phyloP scores from a whole-genome alignment of 2,329 filamentous ascomycete genomes.

The Colletotrichum graminicola region DNA sequence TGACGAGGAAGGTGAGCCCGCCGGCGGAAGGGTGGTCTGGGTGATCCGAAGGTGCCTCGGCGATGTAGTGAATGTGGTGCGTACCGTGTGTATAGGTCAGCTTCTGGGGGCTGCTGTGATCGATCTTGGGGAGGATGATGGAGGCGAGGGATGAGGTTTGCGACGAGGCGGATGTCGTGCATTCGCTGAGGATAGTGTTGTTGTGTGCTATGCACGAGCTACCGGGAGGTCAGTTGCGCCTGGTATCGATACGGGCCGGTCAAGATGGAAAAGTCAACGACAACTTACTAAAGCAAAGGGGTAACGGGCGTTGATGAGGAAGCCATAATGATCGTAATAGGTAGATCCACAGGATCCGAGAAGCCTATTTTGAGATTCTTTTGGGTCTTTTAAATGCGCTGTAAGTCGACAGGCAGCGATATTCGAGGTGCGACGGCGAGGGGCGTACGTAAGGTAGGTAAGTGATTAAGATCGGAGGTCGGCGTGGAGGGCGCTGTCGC shows the following conservation, averaged over 20 bases:
- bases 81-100: slow-evolving; percentile 93
- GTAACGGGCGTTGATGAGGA: slow-evolving; percentile 77
- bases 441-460: slow-evolving; percentile 22
- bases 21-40: slow-evolving; percentile 72
- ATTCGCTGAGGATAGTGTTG: slow-evolving; percentile 92
- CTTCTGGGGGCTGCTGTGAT: slow-evolving; percentile 83
- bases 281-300: slow-evolving; percentile 78
- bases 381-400: slow-evolving; percentile 3
- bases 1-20: slow-evolving; percentile 90
- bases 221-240: slow-evolving; percentile 40
- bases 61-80: slow-evolving; percentile 95
- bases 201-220: slow-evolving; percentile 96
- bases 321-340: slow-evolving; percentile 65
- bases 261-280: slow-evolving; percentile 11
- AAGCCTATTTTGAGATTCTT: slow-evolving; percentile 26
- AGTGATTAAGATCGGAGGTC: not conserved
- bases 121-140: slow-evolving; percentile 94
- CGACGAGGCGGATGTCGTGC: slow-evolving; percentile 86
- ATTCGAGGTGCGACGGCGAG: slow-evolving; percentile 16
- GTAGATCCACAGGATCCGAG: slow-evolving; percentile 9
- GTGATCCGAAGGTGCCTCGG: slow-evolving; percentile 81
- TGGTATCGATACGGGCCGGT: slow-evolving; percentile 10
- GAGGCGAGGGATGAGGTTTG: slow-evolving; percentile 90
- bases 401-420: slow-evolving; percentile 14
- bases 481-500: slow-evolving; percentile 36